Evolutionary conservation across 768 basidiomycete genomes (phyloP), one percentile per base, ranked within the genome.

Genomic region (Postia placenta): DNA sequence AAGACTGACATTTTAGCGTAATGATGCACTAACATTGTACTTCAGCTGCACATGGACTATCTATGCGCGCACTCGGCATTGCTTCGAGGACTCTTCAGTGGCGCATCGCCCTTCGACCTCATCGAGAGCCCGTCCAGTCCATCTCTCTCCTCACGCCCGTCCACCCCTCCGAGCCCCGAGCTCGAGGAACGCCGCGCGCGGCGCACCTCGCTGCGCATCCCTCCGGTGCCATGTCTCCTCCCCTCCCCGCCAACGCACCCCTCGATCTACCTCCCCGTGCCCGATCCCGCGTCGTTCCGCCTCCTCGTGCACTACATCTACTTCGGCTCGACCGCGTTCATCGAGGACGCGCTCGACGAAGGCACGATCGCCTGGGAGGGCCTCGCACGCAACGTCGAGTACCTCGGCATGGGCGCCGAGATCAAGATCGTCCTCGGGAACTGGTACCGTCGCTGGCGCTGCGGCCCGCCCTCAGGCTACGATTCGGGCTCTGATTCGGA

Each of bases 381-480:
- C 24, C 72, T 94, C 52, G 88, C 88, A 17, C 81, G 85, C 51
- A 95, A 93, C 64, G 90, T 86, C 61, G 91, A 94, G 62, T 94
- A 90, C 60, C 82, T 95, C 42, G 85, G 81, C 17, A 75, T 94
- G 53, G 73, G 80, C 45, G 69, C 80, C 15, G 83, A 87, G 38
- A 80, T 93, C 65, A 92, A 89, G 63, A 66, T 82, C 14, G 87
- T 87, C 60, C 71, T 92, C 42, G 81, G 84, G 0, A 74, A 71
- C 49, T 93, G 87, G 85, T 90, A 86, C 65, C 70, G 75, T 46
- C 70, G 73, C 23, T 85, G 85, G 84, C 60, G 79, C 38, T 69
- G 76, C 44, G 55, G 56, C 25, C 65, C 58, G 46, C 59, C 57
- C 38, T 52, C 55, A 9, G 59, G 65, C 27, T 46, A 30, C 37